A percentile compares a stretch with the other conserved stretches of the same genome.
Conservation (phyloP, 2,329 filamentous ascomycete genomes). For the Monilinia vaccinii-corymbosi region DNA sequence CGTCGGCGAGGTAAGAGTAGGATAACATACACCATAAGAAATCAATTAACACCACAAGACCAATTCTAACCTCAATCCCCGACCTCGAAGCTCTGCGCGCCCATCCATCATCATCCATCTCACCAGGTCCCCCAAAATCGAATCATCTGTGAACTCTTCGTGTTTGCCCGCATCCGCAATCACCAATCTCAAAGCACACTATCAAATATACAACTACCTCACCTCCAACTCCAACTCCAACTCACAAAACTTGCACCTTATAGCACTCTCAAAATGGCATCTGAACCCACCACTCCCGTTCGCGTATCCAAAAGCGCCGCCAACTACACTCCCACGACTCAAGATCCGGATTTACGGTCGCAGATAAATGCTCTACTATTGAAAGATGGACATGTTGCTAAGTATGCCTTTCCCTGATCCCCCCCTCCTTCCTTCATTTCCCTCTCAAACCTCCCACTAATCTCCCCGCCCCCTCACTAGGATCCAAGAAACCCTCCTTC, state of each 20-base stretch:
- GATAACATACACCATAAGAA: neutral
- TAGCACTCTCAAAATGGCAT: conserved; percentile 15
- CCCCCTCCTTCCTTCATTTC: too few species aligned
- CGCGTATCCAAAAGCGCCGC: conserved; percentile 48
- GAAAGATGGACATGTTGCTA: conserved; percentile 48
- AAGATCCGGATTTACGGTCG: conserved; percentile 52
- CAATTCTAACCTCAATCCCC: neutral
- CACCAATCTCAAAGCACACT: neutral
- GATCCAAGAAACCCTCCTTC: conserved; percentile 56
- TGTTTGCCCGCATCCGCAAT: neutral
- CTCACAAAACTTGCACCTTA: neutral
- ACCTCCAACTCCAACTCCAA: neutral
- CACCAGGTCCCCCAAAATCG: neutral
- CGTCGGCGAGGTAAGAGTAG: conserved; percentile 2
- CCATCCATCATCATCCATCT: neutral
- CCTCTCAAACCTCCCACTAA: neutral
- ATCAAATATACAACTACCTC: neutral
- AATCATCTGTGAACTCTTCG: neutral
- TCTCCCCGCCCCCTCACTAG: conserved; percentile 31
- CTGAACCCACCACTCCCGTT: conserved; percentile 39
- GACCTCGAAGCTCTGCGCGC: neutral
- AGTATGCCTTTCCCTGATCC: conserved; percentile 34
- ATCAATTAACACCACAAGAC: neutral
- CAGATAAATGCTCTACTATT: conserved; percentile 52
- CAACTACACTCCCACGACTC: conserved; percentile 49